Conservation (phyloP, 2,329 filamentous ascomycete species). For the Plenodomus tracheiphilus region DNA sequence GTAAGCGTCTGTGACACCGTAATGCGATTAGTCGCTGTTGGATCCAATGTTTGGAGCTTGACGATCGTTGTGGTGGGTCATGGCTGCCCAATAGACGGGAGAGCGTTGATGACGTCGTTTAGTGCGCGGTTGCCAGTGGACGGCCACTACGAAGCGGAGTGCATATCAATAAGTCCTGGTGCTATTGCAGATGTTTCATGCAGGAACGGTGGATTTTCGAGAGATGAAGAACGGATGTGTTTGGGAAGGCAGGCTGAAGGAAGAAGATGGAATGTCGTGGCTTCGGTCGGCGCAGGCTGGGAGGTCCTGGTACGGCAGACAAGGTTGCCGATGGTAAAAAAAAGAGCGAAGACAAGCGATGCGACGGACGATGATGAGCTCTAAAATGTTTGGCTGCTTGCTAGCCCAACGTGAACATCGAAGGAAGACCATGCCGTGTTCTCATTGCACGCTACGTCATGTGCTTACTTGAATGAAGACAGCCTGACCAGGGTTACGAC, state of each 20-base stretch:
- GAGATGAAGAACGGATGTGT: constrained; percentile 1
- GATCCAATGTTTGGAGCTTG: constrained; percentile 18
- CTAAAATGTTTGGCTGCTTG: not conserved
- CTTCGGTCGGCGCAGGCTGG: not conserved
- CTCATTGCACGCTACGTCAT: not conserved
- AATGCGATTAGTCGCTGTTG: constrained; percentile 25
- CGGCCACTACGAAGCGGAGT: constrained; percentile 6
- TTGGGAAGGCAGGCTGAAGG: constrained; percentile 2
- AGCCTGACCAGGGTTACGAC: not conserved
- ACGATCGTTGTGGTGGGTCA: constrained; percentile 21
- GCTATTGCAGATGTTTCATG: constrained; percentile 24
- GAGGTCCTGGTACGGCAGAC: not conserved
- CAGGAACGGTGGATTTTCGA: constrained; percentile 13
- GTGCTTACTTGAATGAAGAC: not conserved
- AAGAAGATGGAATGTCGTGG: not conserved
- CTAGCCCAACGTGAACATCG: not conserved
- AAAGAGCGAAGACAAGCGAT: not conserved
- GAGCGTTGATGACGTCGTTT: constrained; percentile 13
- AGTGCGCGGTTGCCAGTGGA: not conserved
- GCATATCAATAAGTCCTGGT: constrained; percentile 25
- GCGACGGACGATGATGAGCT: not conserved
- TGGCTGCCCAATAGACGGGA: constrained; percentile 1
- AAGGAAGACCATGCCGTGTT: not conserved
- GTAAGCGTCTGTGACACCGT: constrained; percentile 17
- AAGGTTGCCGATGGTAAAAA: not conserved